These are phyloP conservation scores for Metarhizium sp. DNA, from an alignment of 2,329 filamentous ascomycete genomes.

Conservation along the genomic window DNA sequence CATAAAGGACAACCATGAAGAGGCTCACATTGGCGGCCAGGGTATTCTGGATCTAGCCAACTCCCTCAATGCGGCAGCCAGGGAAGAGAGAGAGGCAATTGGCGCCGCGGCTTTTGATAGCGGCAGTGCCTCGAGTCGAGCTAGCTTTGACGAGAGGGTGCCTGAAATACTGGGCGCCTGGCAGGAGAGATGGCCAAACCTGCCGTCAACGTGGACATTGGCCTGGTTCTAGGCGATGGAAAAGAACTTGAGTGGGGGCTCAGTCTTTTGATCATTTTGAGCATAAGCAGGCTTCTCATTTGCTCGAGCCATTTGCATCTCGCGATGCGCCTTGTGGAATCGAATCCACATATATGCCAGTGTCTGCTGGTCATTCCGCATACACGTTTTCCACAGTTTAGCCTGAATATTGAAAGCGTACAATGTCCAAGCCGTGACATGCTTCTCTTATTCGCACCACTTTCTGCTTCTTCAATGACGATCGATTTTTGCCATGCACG, in stretches of 20 bases:
- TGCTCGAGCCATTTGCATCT: too few species aligned
- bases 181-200: conserved; percentile 89
- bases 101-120: conserved; percentile 60
- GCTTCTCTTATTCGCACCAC: too few species aligned
- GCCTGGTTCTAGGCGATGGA: conserved; percentile 64
- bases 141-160: conserved; percentile 83
- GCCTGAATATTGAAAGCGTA: too few species aligned
- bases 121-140: conserved; percentile 55
- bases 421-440: too few species aligned
- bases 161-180: conserved; percentile 85
- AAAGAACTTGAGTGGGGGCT: not conserved
- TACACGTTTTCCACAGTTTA: too few species aligned
- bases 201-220: conserved; percentile 88
- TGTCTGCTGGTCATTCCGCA: too few species aligned
- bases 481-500: too few species aligned
- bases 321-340: too few species aligned
- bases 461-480: too few species aligned
- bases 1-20: conserved; percentile 97
- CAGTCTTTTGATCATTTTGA: not conserved
- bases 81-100: conserved; percentile 60
- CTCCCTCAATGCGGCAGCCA: conserved; percentile 70
- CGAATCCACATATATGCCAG: too few species aligned
- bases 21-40: conserved; percentile 80
- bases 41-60: conserved; percentile 89
- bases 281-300: too few species aligned